Percentiles rank a stretch among this genome's conserved stretches.
phyloP scores from a whole-genome alignment of 495 filamentous ascomycete genomes.

The Penicillium lividum region DNA sequence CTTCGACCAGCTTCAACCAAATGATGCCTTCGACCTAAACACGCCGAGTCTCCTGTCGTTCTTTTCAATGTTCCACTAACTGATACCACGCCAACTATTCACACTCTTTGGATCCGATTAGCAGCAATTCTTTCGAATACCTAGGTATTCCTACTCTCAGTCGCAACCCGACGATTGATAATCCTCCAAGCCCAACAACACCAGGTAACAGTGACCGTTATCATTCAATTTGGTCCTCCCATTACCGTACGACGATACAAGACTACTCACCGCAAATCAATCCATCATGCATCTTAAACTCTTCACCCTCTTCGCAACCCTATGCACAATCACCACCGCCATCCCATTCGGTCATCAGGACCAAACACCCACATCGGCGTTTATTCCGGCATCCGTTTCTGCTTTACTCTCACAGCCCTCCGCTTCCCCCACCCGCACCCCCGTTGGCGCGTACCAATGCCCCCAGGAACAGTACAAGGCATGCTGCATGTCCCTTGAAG shows the following conservation, averaged over 20 bases:
- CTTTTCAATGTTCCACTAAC: slow-evolving; percentile 13
- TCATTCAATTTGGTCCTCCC: too few relatives aligned
- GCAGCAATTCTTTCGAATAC: slow-evolving; percentile 1
- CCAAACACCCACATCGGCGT: slow-evolving; percentile 7
- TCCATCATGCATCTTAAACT: slow-evolving; percentile 17
- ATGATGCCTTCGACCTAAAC: slow-evolving; percentile 13
- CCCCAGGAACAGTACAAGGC: slow-evolving; percentile 25
- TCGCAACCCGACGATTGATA: background rate
- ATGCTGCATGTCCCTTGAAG: slow-evolving; percentile 35
- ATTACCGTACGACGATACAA: too few relatives aligned
- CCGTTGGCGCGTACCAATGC: slow-evolving; percentile 25
- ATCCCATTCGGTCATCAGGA: slow-evolving; percentile 10
- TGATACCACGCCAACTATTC: background rate
- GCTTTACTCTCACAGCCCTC: background rate
- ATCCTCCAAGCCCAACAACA: background rate
- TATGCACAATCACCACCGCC: slow-evolving; percentile 16
- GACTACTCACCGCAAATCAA: too few relatives aligned
- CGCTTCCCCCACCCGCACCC: slow-evolving; percentile 2
- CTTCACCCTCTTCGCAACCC: slow-evolving; percentile 11
- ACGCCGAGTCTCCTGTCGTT: slow-evolving; percentile 27
- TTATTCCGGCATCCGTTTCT: background rate
- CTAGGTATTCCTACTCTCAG: too few relatives aligned
- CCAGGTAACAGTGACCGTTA: background rate
- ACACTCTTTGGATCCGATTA: slow-evolving; percentile 12
- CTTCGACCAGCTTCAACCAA: background rate